phyloP scores from a whole-genome alignment of 352 stramenopile species.

The Phytophthora meadii region DNA sequence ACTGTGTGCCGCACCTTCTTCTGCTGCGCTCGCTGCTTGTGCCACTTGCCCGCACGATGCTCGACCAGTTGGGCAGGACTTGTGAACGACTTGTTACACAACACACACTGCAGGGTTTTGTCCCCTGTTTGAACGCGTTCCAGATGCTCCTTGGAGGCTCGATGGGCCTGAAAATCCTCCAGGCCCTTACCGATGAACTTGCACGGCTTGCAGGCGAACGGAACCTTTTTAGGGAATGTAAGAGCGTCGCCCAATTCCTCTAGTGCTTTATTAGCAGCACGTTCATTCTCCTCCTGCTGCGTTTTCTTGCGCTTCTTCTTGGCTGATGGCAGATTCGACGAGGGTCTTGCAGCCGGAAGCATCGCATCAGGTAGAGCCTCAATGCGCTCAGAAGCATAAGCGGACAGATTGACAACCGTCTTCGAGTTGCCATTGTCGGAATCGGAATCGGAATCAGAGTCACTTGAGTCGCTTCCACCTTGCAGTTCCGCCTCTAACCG shows the following conservation, averaged over 20 bases:
- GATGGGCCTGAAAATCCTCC: conserved; percentile 68
- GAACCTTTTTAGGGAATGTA: conserved; percentile 75
- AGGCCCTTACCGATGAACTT: conserved; percentile 79
- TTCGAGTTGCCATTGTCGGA: conserved; percentile 28
- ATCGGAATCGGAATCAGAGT: conserved; percentile 41
- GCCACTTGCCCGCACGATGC: conserved; percentile 84
- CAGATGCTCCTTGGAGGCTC: conserved; percentile 54
- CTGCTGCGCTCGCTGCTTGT: conserved; percentile 74
- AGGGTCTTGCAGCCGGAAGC: conserved; percentile 50
- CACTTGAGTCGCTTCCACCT: conserved; percentile 39
- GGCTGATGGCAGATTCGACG: conserved; percentile 22
- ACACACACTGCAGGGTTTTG: conserved; percentile 50
- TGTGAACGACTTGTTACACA: conserved; percentile 86
- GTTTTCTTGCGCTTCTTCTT: conserved; percentile 55
- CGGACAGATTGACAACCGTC: conserved; percentile 71
- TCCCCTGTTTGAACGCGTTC: conserved; percentile 40
- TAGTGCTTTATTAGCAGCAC: conserved; percentile 32
- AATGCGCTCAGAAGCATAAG: conserved; percentile 69
- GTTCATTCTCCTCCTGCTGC: conserved; percentile 39
- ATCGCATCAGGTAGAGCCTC: conserved; percentile 64
- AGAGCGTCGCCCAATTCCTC: conserved; percentile 55
- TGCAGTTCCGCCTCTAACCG: conserved; percentile 77
- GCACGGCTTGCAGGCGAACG: conserved; percentile 85
- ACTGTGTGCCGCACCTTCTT: conserved; percentile 74
- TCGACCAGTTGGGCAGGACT: conserved; percentile 76